Base-by-base conservation (phyloP, 306 rosid genomes). In the Medicago truncatula region DNA sequence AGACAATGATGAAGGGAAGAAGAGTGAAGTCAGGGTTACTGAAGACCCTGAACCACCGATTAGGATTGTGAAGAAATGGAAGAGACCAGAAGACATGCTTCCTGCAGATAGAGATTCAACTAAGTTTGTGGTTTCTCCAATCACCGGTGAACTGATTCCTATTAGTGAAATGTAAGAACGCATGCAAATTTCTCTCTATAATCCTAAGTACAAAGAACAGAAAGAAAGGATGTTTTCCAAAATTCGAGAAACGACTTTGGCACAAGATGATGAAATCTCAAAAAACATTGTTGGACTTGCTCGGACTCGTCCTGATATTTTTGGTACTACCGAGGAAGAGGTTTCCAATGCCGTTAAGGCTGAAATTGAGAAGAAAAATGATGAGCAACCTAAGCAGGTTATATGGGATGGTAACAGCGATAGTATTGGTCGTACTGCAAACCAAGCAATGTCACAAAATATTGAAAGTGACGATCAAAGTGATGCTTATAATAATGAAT, bases 361-460 rank as follows among this genome's bases (percentile, higher is more conserved):
- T 39, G 97, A 95, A 83, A 95, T 90, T 81, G 98, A 92, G 83
- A 94, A 91, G 87, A 91, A 87, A 88, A 90, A 92, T 75, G 98
- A 95, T 25, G 98, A 92, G 82, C 97, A 95, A 74, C 96, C 98
- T 44, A 90, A 95, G 85, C 97, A 92, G 83, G 98, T 95, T 78
- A 95, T 95, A 82, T 95, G 97, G 98, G 98, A 95, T 80, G 98
- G 98, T 75, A 97, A 95, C 84, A 87, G 94, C 41, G 97, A 97
- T 70, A 95, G 98, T 82, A 95, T 95, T 75, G 96, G 96, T 53
- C 97, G 96, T 11, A 92, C 97, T 49, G 97, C 97, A 23, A 95
- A 89, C 82, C 97, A 92, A 76, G 97, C 98, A 66, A 85, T 94
- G 96, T 90, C 97, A 13, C 97, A 92, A 62, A 90, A 74, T 85